Conservation (phyloP, 441 rosid genomes). For the Bruguiera hainesii region DNA sequence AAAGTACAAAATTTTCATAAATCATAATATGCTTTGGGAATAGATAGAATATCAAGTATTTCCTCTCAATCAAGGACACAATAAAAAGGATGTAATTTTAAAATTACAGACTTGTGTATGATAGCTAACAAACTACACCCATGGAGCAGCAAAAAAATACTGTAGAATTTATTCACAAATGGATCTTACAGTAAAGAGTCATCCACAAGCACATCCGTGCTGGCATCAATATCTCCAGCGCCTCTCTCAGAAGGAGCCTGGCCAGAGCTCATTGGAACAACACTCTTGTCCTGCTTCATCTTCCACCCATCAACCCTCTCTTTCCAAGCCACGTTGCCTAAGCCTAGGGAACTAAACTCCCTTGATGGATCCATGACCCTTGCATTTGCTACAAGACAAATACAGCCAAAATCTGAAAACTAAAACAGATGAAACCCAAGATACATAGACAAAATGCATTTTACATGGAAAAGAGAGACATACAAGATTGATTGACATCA, state of each 20-base stretch:
- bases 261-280: slow-evolving; percentile 73
- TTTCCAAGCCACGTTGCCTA: slow-evolving; percentile 98
- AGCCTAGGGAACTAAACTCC: slow-evolving; percentile 62
- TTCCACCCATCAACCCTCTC: slow-evolving; percentile 99
- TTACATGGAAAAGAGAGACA: slow-evolving; percentile 19
- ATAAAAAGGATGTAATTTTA: background rate
- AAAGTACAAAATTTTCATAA: slow-evolving; percentile 9
- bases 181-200: slow-evolving; percentile 80
- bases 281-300: slow-evolving; percentile 94
- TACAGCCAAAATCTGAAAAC: slow-evolving; percentile 17
- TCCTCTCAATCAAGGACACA: background rate
- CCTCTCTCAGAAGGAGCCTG: slow-evolving; percentile 84
- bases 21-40: slow-evolving; percentile 7
- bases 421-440: slow-evolving; percentile 10
- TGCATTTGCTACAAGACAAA: slow-evolving; percentile 51
- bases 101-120: background rate
- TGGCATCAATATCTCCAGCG: slow-evolving; percentile 77
- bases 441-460: slow-evolving; percentile 6
- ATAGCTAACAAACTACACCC: background rate
- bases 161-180: slow-evolving; percentile 15
- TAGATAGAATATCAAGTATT: slow-evolving; percentile 8
- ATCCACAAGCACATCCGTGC: slow-evolving; percentile 86
- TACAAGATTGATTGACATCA: slow-evolving; percentile 65
- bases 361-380: slow-evolving; percentile 75
- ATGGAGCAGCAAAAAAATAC: background rate